Evolutionary conservation across 2,329 filamentous ascomycete genomes (phyloP).

Genomic region (Neofusicoccum sp.): DNA sequence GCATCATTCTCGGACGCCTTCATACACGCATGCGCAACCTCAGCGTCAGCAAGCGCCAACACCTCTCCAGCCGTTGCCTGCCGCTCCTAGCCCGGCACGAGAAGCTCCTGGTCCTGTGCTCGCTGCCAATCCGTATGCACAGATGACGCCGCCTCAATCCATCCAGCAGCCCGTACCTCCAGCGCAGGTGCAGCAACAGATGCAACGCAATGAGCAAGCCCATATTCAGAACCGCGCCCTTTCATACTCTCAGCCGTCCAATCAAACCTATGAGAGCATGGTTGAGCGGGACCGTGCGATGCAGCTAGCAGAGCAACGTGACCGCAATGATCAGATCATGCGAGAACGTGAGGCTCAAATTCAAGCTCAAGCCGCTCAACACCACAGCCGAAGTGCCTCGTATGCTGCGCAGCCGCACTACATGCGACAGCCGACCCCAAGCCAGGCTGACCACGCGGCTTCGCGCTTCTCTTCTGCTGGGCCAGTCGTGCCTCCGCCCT

Average conservation of each 20-base stretch:
- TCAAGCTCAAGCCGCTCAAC: constrained; percentile 9
- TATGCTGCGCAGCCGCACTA: constrained; percentile 5
- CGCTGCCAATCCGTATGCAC: constrained; percentile 14
- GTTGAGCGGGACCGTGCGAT: constrained; percentile 16
- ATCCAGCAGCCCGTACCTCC: constrained; percentile 15
- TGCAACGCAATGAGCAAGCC: constrained; percentile 13
- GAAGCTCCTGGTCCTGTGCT: constrained; percentile 10
- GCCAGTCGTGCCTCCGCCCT: not conserved
- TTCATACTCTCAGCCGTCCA: constrained; percentile 2
- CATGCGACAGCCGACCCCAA: constrained; percentile 15
- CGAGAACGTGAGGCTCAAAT: constrained; percentile 14
- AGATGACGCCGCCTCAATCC: constrained; percentile 18
- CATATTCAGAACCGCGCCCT: constrained; percentile 11
- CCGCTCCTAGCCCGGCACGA: constrained; percentile 1
- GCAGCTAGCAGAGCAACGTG: constrained; percentile 11
- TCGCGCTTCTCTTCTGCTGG: constrained; percentile 14
- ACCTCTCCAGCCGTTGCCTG: constrained; percentile 8
- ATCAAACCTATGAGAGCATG: constrained; percentile 11
- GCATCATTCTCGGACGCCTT: constrained; percentile 18
- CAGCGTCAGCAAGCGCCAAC: constrained; percentile 19
- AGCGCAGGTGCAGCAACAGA: constrained; percentile 8
- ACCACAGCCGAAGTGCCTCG: constrained; percentile 11
- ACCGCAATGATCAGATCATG: constrained; percentile 12
- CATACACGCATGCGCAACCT: constrained; percentile 17
- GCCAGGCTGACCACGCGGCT: constrained; percentile 17